Evolutionary conservation across 169 alveolate genomes (phyloP).

Genomic region (Theileria orientalis): DNA sequence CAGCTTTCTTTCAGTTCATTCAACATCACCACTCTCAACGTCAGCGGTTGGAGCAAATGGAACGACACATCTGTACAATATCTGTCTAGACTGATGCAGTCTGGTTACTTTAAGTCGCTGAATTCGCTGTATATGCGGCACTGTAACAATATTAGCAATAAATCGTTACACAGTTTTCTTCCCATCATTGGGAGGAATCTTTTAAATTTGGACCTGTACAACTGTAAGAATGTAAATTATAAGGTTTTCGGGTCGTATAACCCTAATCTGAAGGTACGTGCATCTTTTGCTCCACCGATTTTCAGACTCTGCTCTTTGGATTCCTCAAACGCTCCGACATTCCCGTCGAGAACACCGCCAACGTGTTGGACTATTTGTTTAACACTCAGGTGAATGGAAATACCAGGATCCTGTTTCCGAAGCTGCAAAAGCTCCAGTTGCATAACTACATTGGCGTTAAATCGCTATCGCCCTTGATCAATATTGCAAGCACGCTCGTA

Average conservation of each 20-base stretch:
- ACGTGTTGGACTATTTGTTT: constrained; percentile 3
- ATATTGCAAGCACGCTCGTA: constrained; percentile 13
- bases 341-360: not conserved
- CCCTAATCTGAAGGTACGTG: not conserved
- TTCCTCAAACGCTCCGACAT: not conserved
- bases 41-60: constrained; percentile 56
- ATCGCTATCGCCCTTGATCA: constrained; percentile 5
- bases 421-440: not conserved
- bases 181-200: constrained; percentile 4
- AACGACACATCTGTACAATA: constrained; percentile 33
- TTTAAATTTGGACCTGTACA: constrained; percentile 25
- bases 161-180: constrained; percentile 20
- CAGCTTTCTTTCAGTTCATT: not conserved
- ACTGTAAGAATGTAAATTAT: constrained; percentile 27
- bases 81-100: not conserved
- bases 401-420: not conserved
- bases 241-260: not conserved
- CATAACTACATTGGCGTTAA: not conserved
- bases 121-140: constrained; percentile 20
- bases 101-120: constrained; percentile 31
- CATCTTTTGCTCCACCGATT: not conserved
- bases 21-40: constrained; percentile 30
- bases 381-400: not conserved
- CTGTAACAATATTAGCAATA: constrained; percentile 27
- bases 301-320: constrained; percentile 17